Evolutionary conservation across 768 basidiomycete species (phyloP), one percentile per base, ranked within the genome.

Genomic region (Boletus pseudopeckii): DNA sequence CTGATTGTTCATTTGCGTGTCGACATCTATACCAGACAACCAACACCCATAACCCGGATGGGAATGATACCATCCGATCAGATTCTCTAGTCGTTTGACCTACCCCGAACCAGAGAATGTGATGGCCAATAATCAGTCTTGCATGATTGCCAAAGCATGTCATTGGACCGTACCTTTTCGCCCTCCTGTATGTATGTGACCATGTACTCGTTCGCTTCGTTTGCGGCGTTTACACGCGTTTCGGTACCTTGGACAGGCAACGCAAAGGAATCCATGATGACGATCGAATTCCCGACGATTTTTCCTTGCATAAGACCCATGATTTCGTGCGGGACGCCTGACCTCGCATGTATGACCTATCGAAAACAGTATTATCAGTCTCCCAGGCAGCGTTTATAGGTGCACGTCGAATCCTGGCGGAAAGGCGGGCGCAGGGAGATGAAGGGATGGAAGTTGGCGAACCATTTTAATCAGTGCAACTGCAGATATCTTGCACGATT

Each of bases 251-350:
- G 92, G 3, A 98, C 96, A 1, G 97, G 97, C 4, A 99, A 77
- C 5, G 97, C 95, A 60, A 98, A 98, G 11, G 92, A 93, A 71
- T 99, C 97, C 83, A 97, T 87, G 66, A 99, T 85, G 14, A 90
- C 85, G 36, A 90, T 74, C 1, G 86, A 77, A 57, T 85, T 85
- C 2, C 83, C 88, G 9, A 90, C 74, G 36, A 97, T 87, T 72
- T 97, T 96, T 52, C 95, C 95, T 72, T 97, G 95, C 94, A 99
- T 97, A 32, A 98, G 81, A 10, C 96, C 96, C 96, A 99, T 99
- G 67, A 99, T 97, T 74, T 99, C 96, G 75, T 98, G 92, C 54
- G 90, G 88, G 6, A 97, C 96, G 54, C 96, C 96, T 3, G 96
- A 98, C 47, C 96, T 85, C 32, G 96, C 96, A 70, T 98, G 96